A percentile compares a stretch with the other conserved stretches of the same genome.
Evolutionary conservation across 148 eudicot genomes (phyloP).

Genomic region (Limonium bicolor): DNA sequence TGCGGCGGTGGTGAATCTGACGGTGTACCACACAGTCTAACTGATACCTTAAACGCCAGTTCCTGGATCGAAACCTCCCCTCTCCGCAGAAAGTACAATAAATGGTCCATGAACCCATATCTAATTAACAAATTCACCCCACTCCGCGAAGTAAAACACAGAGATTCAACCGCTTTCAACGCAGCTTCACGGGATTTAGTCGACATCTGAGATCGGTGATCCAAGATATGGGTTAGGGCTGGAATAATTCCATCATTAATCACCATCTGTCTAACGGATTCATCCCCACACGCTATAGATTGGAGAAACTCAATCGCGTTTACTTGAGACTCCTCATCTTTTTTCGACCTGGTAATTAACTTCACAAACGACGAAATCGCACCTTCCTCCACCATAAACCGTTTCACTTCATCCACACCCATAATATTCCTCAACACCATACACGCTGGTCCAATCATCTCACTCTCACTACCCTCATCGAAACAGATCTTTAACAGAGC

Average conservation of each 20-base stretch:
- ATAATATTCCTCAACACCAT: constrained; percentile 59
- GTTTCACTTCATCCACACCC: constrained; percentile 75
- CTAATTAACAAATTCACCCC: constrained; percentile 27
- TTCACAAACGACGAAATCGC: constrained; percentile 28
- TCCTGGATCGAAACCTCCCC: constrained; percentile 73
- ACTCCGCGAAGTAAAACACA: constrained; percentile 26
- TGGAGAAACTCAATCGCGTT: constrained; percentile 49
- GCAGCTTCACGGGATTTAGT: constrained; percentile 54
- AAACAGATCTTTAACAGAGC: constrained; percentile 34
- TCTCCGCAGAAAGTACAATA: constrained; percentile 35
- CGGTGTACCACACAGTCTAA: constrained; percentile 37
- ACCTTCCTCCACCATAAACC: constrained; percentile 66
- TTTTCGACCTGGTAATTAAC: constrained; percentile 28
- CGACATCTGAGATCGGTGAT: constrained; percentile 24
- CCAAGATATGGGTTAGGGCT: constrained; percentile 29
- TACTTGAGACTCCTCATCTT: constrained; percentile 41
- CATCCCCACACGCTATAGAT: constrained; percentile 38
- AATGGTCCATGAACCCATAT: constrained; percentile 44
- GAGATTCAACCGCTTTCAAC: constrained; percentile 32
- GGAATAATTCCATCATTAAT: constrained; percentile 34
- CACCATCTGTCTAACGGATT: constrained; percentile 24
- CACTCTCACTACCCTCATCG: constrained; percentile 4
- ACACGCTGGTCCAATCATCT: constrained; percentile 45
- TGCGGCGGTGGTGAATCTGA: too few species aligned
- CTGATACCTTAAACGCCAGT: constrained; percentile 52